These are phyloP conservation scores for Gossypium stocksii DNA, from an alignment of 345 rosid genomes.

Conservation along the genomic window DNA sequence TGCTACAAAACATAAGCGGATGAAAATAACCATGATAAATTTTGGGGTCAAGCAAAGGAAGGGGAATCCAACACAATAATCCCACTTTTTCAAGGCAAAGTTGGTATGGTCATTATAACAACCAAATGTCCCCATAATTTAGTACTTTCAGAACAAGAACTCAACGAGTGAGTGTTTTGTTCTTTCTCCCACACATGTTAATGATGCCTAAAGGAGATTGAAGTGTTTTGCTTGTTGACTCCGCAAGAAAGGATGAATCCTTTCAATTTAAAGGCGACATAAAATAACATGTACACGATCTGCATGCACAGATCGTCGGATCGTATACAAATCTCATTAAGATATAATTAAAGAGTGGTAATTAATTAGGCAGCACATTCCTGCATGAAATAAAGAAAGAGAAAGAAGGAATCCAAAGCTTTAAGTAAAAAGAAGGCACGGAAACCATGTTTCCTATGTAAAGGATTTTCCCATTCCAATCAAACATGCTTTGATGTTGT, in stretches of 20 bases:
- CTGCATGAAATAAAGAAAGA: slow-evolving; percentile 26
- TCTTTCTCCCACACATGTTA: slow-evolving; percentile 29
- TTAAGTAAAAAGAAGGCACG: slow-evolving; percentile 9
- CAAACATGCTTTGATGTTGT: slow-evolving; percentile 31
- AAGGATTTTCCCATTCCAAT: slow-evolving; percentile 17
- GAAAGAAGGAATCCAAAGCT: slow-evolving; percentile 26
- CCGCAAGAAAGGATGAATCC: slow-evolving; percentile 25
- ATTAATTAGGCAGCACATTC: slow-evolving; percentile 41
- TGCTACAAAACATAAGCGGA: slow-evolving; percentile 12
- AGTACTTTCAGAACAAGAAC: slow-evolving; percentile 33
- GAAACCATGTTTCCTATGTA: no score
- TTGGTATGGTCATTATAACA: slow-evolving; percentile 28
- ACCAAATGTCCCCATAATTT: slow-evolving; percentile 38
- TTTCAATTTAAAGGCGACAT: no score
- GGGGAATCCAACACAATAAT: slow-evolving; percentile 41
- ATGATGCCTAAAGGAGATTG: slow-evolving; percentile 26
- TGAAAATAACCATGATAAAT: background rate
- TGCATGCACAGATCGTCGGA: background rate
- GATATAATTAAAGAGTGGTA: slow-evolving; percentile 35
- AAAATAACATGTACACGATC: background rate
- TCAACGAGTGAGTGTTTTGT: slow-evolving; percentile 2
- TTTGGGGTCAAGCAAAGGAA: slow-evolving; percentile 19
- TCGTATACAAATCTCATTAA: slow-evolving; percentile 16
- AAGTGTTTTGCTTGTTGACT: slow-evolving; percentile 49
- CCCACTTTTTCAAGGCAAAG: slow-evolving; percentile 27